Evolutionary conservation across 176 grass and related monocot genomes (phyloP).

Genomic region (Hsuehochloa calcarea): DNA sequence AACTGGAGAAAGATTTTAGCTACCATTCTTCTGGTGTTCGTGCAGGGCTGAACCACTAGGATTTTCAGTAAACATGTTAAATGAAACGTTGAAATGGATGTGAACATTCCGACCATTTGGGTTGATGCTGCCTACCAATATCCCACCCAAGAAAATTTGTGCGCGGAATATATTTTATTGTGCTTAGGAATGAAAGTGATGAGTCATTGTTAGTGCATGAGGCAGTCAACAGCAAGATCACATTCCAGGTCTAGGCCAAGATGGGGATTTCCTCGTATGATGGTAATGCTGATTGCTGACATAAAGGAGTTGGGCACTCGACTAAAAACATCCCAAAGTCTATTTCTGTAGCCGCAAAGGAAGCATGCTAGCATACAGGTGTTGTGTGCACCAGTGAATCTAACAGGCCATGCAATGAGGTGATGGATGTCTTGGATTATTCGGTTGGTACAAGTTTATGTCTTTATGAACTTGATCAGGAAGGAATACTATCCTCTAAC

Average conservation of each 20-base stretch:
- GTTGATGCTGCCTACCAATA: neutral
- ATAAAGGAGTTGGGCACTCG: neutral
- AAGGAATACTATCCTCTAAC: neutral
- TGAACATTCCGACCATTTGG: neutral
- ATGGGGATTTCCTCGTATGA: neutral
- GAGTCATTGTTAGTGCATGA: neutral
- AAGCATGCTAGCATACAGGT: neutral
- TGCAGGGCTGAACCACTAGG: neutral
- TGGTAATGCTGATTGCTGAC: conserved; percentile 10
- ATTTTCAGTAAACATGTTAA: neutral
- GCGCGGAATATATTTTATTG: neutral
- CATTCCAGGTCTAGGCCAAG: neutral
- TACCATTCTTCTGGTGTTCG: neutral
- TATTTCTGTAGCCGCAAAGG: neutral
- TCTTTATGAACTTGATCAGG: neutral
- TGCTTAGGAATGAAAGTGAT: neutral
- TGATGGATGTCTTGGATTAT: neutral
- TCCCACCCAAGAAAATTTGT: neutral
- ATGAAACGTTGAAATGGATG: neutral
- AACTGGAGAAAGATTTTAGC: neutral
- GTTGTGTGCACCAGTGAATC: conserved; percentile 1
- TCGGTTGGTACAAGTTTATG: neutral
- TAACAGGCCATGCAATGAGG: neutral
- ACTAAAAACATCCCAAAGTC: neutral
- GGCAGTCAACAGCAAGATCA: conserved; percentile 9